These are phyloP conservation scores for Protomyces pachydermus DNA, from an alignment of 1,139 yeast genomes.

Conservation along the genomic window DNA sequence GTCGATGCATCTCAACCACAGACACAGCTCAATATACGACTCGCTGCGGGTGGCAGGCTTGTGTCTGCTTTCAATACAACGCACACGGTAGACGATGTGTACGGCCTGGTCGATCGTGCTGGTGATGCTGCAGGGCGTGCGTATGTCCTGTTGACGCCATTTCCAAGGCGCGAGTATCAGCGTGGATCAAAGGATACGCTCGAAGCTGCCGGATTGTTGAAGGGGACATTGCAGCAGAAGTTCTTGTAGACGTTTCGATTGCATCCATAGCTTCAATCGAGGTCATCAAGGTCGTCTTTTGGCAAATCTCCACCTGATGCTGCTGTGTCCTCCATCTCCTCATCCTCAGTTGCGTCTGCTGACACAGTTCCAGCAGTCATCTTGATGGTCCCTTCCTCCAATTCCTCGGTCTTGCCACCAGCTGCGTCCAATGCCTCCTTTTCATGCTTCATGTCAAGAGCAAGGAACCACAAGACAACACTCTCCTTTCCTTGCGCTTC, in stretches of 20 bases:
- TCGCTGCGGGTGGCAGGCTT: constrained; percentile 72
- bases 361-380: constrained; percentile 13
- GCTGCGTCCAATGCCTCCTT: constrained; percentile 26
- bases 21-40: constrained; percentile 69
- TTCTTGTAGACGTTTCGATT: constrained; percentile 44
- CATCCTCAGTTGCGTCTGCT: neutral
- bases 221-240: constrained; percentile 87
- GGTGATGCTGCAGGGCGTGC: constrained; percentile 37
- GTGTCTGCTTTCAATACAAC: constrained; percentile 60
- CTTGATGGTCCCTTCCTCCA: constrained; percentile 8
- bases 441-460: constrained; percentile 29
- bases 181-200: constrained; percentile 50
- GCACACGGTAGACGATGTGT: constrained; percentile 64
- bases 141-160: constrained; percentile 71
- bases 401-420: neutral
- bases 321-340: neutral
- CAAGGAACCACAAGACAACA: constrained; percentile 55
- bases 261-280: neutral
- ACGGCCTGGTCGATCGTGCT: constrained; percentile 54
- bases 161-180: constrained; percentile 73
- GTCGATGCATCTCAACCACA: constrained; percentile 23
- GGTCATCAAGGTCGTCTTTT: neutral
- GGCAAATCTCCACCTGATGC: neutral
- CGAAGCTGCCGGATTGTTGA: constrained; percentile 68
- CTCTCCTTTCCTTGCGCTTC: constrained; percentile 55